Base-by-base conservation (phyloP, 192 early-diverging fungal species). In the Allomyces arbusculus region DNA sequence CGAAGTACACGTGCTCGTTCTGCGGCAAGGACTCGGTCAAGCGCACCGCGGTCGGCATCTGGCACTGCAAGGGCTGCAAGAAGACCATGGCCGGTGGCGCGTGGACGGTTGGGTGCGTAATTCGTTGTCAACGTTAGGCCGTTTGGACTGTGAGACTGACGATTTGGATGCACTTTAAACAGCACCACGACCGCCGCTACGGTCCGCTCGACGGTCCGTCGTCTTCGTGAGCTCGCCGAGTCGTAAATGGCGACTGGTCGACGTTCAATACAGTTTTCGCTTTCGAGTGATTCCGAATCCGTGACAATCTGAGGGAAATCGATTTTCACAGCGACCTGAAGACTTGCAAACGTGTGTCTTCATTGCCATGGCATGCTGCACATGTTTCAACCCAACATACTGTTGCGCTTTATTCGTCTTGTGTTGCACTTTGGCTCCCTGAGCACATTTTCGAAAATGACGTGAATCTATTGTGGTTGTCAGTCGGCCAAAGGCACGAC, bases 1-100 rank as follows among this genome's bases (percentile, higher is more conserved):
- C 87, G 77, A 92, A 92, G 82, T 99, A 99, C 90, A 95, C 91
- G 71, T 99, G 95, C 84, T 87, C 92, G 73, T 99, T 99, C 93
- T 99, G 95, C 82, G 94, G 95, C 71, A 94, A 94, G 90, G 91
- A 94, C 76, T 77, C 88, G 67, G 92, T 99, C 73, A 90, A 89
- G 82, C 88, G 95, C 73, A 77, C 81, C 65, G 83, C 92, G 66
- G 95, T 99, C 72, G 95, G 93, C 77, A 99, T 99, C 87, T 99
- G 95, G 95, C 84, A 91, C 76, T 99, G 95, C 86, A 82, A 84
- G 70, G 90, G 87, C 67, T 99, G 95, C 86, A 84, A 82, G 75
- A 93, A 95, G 87, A 77, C 78, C 69, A 80, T 96, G 73, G 95
- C 95, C 67, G 95, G 91, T 71, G 95, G 95, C 75, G 95, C 95